Percentiles rank a stretch among this genome's conserved stretches.
These are phyloP conservation scores for Paecilomyces formosus DNA, from an alignment of 2,329 filamentous ascomycete species.

Conservation along the genomic window DNA sequence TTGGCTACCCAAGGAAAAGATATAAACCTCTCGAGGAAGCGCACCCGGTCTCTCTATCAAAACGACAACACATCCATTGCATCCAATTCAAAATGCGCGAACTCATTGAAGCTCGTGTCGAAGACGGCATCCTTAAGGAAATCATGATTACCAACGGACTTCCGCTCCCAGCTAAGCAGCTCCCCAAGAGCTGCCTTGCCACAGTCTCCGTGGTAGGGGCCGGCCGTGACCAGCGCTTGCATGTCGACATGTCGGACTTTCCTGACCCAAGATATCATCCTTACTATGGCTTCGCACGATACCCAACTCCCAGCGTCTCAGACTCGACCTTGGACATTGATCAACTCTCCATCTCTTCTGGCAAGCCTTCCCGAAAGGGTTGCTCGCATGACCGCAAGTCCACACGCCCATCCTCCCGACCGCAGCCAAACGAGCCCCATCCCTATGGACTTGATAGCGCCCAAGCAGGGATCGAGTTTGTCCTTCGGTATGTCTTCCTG, in stretches of 20 bases:
- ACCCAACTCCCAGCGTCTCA: not conserved
- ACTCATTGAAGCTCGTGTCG: not conserved
- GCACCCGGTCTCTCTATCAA: not conserved
- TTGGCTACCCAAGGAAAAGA: not conserved
- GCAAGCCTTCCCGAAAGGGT: not conserved
- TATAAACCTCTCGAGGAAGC: not conserved
- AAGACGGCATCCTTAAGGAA: not conserved
- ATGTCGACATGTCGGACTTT: not conserved
- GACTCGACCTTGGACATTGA: not conserved
- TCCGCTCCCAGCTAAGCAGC: not conserved
- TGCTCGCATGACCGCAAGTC: not conserved
- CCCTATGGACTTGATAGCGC: constrained; percentile 18
- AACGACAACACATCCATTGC: not conserved
- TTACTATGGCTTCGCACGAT: not conserved
- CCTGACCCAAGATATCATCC: not conserved
- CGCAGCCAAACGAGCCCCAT: constrained; percentile 7
- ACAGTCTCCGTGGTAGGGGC: not conserved
- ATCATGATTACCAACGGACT: not conserved
- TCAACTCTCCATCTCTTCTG: not conserved
- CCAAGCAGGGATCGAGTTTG: constrained; percentile 23
- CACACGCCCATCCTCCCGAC: not conserved
- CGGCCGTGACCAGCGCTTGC: not conserved
- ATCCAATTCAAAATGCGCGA: not conserved
- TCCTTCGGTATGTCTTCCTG: constrained; percentile 14
- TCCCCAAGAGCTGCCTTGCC: not conserved